phyloP scores from a whole-genome alignment of 2,329 filamentous ascomycete species.

The Microcyclospora tardicrescens region DNA sequence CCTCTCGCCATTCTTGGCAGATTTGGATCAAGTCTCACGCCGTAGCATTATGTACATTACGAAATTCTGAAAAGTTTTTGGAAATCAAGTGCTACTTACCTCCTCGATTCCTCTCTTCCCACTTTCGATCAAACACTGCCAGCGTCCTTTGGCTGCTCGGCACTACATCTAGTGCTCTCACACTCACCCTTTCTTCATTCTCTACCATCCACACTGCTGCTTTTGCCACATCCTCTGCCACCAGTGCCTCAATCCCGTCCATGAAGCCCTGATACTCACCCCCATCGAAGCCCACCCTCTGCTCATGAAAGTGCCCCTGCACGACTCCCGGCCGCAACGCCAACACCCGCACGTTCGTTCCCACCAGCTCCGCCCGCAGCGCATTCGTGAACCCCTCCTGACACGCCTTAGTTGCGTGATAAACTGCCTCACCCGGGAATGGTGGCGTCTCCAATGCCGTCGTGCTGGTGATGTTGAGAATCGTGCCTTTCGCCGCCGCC shows the following conservation, averaged over 20 bases:
- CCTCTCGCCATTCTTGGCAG: too few relatives aligned
- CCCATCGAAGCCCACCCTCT: conserved; percentile 33
- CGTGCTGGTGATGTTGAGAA: conserved; percentile 36
- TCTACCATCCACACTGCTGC: conserved; percentile 32
- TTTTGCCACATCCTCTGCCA: conserved; percentile 32
- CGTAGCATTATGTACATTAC: too few relatives aligned
- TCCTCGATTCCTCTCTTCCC: conserved; percentile 15
- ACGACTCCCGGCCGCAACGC: conserved; percentile 36
- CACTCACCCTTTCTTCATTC: conserved; percentile 27
- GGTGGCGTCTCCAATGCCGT: conserved; percentile 37
- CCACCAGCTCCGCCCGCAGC: conserved; percentile 34
- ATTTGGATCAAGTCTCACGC: too few relatives aligned
- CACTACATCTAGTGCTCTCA: conserved; percentile 38
- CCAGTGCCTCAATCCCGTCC: conserved; percentile 32
- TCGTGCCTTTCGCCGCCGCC: conserved; percentile 28
- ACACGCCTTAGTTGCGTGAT: conserved; percentile 35
- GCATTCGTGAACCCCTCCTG: conserved; percentile 39
- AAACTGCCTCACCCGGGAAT: conserved; percentile 37
- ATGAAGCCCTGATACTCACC: conserved; percentile 32
- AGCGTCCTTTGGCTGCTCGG: conserved; percentile 30
- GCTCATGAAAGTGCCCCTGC: conserved; percentile 36
- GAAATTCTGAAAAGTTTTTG: too few relatives aligned
- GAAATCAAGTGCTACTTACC: too few relatives aligned
- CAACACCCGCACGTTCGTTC: conserved; percentile 36
- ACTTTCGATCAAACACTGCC: conserved; percentile 25